A percentile compares a stretch with the other conserved stretches of the same genome.
These are phyloP conservation scores for Diaporthe citrichinensis DNA, from an alignment of 2,329 filamentous ascomycete species.

Conservation along the genomic window DNA sequence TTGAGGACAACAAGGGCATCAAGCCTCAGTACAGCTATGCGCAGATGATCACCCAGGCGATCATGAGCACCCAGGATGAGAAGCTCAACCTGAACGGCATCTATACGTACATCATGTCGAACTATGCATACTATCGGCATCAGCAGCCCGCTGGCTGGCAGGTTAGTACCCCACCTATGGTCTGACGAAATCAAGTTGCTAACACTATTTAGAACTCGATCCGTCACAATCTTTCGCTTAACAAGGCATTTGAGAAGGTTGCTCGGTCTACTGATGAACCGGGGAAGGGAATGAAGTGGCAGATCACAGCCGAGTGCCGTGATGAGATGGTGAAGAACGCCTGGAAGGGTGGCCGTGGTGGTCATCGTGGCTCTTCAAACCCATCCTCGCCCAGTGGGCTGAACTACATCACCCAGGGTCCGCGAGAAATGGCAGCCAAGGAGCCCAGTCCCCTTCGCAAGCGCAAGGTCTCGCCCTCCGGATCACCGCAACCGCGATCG, in stretches of 20 bases:
- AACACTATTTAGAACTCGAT: constrained; percentile 82
- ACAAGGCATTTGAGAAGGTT: constrained; percentile 95
- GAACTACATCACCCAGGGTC: constrained; percentile 72
- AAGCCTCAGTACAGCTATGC: constrained; percentile 98
- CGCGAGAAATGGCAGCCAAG: constrained; percentile 66
- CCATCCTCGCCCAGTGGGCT: constrained; percentile 77
- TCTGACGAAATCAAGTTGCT: background rate
- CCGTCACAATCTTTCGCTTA: constrained; percentile 94
- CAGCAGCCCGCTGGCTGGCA: constrained; percentile 88
- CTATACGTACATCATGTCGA: constrained; percentile 91
- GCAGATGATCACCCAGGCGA: constrained; percentile 96
- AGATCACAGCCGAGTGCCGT: constrained; percentile 85
- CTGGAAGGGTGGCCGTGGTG: constrained; percentile 72
- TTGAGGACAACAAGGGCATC: constrained; percentile 88
- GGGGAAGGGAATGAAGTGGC: constrained; percentile 99
- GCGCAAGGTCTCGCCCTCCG: constrained; percentile 67
- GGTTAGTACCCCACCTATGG: constrained; percentile 63
- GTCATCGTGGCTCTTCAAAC: constrained; percentile 77
- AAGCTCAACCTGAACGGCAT: constrained; percentile 94
- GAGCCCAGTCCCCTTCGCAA: constrained; percentile 69
- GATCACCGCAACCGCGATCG: constrained; percentile 69
- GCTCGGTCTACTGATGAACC: constrained; percentile 94
- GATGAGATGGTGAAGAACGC: constrained; percentile 89
- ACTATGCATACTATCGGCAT: constrained; percentile 94
- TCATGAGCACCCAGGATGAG: constrained; percentile 86